Conservation (phyloP, 192 early-diverging fungal genomes). For the Coemansia sp. region DNA sequence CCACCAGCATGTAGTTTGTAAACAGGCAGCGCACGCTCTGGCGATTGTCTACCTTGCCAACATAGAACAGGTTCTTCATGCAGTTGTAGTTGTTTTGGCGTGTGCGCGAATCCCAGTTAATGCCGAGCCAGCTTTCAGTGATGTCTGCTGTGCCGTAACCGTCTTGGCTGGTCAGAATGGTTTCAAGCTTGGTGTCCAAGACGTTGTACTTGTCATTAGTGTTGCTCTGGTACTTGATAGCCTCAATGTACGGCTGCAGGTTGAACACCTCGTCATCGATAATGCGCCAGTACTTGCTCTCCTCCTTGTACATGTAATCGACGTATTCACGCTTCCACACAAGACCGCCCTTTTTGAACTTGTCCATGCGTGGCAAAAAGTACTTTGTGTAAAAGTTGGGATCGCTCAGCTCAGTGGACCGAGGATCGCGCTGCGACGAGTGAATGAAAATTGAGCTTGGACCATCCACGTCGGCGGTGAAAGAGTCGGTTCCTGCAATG, state of each 20-base stretch:
- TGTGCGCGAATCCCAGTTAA: slow-evolving; percentile 28
- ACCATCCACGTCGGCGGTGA: slow-evolving; percentile 6
- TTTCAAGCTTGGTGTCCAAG: slow-evolving; percentile 34
- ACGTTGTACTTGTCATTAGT: slow-evolving; percentile 52
- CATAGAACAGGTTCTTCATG: slow-evolving; percentile 79
- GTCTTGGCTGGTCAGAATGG: slow-evolving; percentile 27
- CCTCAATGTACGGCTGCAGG: slow-evolving; percentile 56
- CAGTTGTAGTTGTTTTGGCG: slow-evolving; percentile 58
- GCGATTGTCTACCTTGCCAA: slow-evolving; percentile 78
- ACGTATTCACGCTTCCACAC: slow-evolving; percentile 57
- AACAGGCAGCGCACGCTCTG: slow-evolving; percentile 70
- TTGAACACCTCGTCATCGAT: slow-evolving; percentile 66
- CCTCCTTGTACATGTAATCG: slow-evolving; percentile 47
- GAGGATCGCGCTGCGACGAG: slow-evolving; percentile 8
- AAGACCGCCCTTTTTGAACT: slow-evolving; percentile 59
- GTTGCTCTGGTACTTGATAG: slow-evolving; percentile 14
- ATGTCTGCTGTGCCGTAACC: slow-evolving; percentile 53
- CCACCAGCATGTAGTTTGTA: slow-evolving; percentile 83
- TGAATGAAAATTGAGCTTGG: slow-evolving; percentile 25
- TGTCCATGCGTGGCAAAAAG: slow-evolving; percentile 22
- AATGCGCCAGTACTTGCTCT: slow-evolving; percentile 51
- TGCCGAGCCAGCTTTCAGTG: slow-evolving; percentile 30
- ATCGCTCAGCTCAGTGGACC: slow-evolving; percentile 22
- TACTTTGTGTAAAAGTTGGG: slow-evolving; percentile 16
- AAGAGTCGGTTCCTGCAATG: slow-evolving; percentile 2